Evolutionary conservation across 164 flowering plant genomes (phyloP), one percentile per base, ranked within the genome.

Genomic region (Chimonanthus salicifolius): DNA sequence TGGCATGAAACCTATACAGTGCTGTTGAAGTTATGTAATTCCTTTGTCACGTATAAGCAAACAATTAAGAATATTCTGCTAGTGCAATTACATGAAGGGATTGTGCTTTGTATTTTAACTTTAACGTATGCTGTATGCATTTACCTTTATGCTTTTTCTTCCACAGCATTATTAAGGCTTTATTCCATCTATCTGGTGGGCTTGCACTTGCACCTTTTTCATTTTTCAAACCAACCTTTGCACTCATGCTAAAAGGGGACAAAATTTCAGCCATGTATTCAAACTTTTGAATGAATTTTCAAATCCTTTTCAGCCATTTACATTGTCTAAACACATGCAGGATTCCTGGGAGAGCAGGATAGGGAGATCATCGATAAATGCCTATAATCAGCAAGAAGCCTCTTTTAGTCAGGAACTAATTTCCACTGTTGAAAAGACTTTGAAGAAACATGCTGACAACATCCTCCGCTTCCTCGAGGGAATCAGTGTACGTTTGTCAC

Each of bases 381-480:
- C 76, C 60, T 87, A 87, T 78, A 80, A 80, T 75, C 92, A 85
- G 67, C 91, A 85, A 6, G 99, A 93, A 70, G 98, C 88, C 70
- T 75, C 92, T 68, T 62, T 80, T 48, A 73, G 72, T 76, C 89
- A 85, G 74, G 98, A 91, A 62, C 70, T 93, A 71, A 79, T 87
- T 65, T 54, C 82, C 49, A 80, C 85, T 47, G 94, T 95, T 75
- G 99, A 95, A 54, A 89, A 71, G 70, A 88, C 91, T 72, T 84
- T 95, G 97, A 92, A 93, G 80, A 95, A 89, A 66, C 76, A 93
- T 81, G 71, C 94, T 71, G 98, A 89, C 78, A 89, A 87, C 77
- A 82, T 95, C 54, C 86, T 92, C 88, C 92, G 92, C 45, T 90
- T 92, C 81, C 94, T 95, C 20, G 99, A 92, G 82, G 99, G 99